Conservation (phyloP, 768 basidiomycete genomes). For the Pleurotus pulmonarius region DNA sequence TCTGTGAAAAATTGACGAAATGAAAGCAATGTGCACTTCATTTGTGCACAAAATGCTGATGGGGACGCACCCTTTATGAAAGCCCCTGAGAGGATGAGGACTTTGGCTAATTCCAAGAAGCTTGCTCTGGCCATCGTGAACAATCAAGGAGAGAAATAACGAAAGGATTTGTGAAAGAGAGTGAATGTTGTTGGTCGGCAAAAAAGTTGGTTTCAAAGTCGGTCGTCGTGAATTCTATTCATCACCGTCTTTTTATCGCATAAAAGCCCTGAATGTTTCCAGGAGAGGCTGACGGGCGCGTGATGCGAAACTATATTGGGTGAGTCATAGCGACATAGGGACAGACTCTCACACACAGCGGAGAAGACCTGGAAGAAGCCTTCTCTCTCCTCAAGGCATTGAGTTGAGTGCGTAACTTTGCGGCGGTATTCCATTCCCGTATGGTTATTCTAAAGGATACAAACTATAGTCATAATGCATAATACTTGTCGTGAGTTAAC, state of each 20-base stretch:
- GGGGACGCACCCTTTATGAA: slow-evolving; percentile 4
- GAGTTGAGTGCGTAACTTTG: too few species aligned
- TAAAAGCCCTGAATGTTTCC: too few species aligned
- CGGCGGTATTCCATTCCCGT: too few species aligned
- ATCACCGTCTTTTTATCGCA: too few species aligned
- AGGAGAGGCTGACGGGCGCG: too few species aligned
- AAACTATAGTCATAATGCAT: not conserved
- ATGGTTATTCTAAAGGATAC: too few species aligned
- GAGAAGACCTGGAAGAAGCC: too few species aligned
- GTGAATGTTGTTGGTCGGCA: not conserved
- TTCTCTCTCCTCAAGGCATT: too few species aligned
- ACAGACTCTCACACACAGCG: too few species aligned
- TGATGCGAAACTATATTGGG: too few species aligned
- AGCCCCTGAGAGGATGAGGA: not conserved
- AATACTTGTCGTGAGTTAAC: not conserved
- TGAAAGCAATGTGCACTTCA: slow-evolving; percentile 4
- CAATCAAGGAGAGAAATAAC: not conserved
- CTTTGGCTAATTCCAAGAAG: not conserved
- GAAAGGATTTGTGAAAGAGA: not conserved
- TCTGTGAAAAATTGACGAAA: slow-evolving; percentile 4
- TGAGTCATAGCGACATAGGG: too few species aligned
- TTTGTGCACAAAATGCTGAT: not conserved
- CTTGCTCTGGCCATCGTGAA: not conserved
- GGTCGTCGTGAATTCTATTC: not conserved
- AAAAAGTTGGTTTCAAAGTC: not conserved